Percentiles rank a stretch among this genome's conserved stretches.
Evolutionary conservation across 495 filamentous ascomycete species (phyloP).

Genomic region (Neurospora cerealis): DNA sequence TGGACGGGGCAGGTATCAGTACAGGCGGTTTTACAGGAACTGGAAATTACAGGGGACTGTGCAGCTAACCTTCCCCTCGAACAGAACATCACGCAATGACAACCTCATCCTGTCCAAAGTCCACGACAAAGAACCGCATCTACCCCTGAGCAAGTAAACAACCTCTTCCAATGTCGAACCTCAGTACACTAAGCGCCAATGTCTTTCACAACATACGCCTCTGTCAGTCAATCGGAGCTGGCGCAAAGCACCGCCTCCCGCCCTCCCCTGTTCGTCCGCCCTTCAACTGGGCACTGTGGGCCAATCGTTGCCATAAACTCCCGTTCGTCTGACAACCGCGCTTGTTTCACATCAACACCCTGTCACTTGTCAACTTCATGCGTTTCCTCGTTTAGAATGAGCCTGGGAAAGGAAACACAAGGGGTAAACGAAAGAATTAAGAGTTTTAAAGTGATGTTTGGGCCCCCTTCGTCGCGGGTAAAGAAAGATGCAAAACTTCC

Average conservation of each 20-base stretch:
- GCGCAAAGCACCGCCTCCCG: neutral
- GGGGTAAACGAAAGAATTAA: neutral
- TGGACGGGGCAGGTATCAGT: neutral
- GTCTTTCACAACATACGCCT: neutral
- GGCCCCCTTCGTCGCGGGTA: neutral
- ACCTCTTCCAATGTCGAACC: neutral
- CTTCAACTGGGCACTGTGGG: neutral
- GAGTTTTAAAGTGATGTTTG: neutral
- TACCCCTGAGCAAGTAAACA: neutral
- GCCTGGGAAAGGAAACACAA: neutral
- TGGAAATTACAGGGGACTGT: neutral
- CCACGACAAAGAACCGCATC: neutral
- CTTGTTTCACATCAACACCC: constrained; percentile 3
- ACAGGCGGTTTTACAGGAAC: neutral
- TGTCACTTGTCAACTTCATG: constrained; percentile 1
- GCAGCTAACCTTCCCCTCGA: neutral
- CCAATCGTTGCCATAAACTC: constrained; percentile 1
- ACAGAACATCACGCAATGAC: neutral
- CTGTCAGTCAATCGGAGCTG: neutral
- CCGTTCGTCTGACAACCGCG: constrained; percentile 1
- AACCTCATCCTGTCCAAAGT: neutral
- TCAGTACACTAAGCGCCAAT: neutral
- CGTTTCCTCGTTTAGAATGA: neutral
- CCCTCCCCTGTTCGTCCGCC: neutral
- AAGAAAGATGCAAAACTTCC: neutral